These are phyloP conservation scores for Stagonosporopsis vannaccii DNA, from an alignment of 2,329 filamentous ascomycete species.

Conservation along the genomic window DNA sequence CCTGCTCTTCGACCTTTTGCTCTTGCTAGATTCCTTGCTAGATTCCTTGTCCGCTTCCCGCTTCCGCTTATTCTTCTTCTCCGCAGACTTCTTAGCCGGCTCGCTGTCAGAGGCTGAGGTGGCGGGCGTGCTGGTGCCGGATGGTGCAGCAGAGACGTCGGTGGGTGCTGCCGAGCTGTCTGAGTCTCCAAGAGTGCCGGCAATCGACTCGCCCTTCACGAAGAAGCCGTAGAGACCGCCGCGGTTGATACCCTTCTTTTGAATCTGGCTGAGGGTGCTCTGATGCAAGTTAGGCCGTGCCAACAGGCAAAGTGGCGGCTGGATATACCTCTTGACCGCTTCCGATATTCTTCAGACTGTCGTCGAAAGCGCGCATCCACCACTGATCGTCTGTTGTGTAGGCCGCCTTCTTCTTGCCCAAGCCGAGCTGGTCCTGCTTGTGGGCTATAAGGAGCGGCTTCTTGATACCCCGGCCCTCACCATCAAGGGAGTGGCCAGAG, in stretches of 20 bases:
- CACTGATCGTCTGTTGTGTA: constrained; percentile 77
- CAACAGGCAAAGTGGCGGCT: constrained; percentile 28
- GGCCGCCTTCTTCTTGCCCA: constrained; percentile 73
- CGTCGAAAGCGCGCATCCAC: constrained; percentile 96
- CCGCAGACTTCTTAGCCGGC: constrained; percentile 13
- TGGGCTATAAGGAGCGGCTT: constrained; percentile 83
- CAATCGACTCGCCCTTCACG: constrained; percentile 78
- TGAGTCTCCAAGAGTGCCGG: constrained; percentile 67
- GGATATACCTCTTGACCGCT: constrained; percentile 37
- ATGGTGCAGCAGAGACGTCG: constrained; percentile 26
- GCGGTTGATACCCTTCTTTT: constrained; percentile 55
- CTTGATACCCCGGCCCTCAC: constrained; percentile 76
- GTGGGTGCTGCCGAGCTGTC: constrained; percentile 29
- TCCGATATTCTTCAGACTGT: constrained; percentile 75
- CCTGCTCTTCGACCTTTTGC: constrained; percentile 23
- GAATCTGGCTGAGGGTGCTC: constrained; percentile 59
- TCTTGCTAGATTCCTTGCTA: constrained; percentile 23
- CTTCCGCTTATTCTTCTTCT: constrained; percentile 42
- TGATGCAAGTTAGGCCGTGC: constrained; percentile 50
- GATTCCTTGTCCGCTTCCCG: constrained; percentile 10
- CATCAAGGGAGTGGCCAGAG: constrained; percentile 85
- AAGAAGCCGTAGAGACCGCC: constrained; percentile 82
- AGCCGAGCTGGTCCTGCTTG: constrained; percentile 80
- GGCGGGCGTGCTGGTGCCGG: constrained; percentile 37
- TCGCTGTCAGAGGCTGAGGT: constrained; percentile 38